Conservation (phyloP, 441 rosid genomes). For the Cnidoscolus chayamansa region DNA sequence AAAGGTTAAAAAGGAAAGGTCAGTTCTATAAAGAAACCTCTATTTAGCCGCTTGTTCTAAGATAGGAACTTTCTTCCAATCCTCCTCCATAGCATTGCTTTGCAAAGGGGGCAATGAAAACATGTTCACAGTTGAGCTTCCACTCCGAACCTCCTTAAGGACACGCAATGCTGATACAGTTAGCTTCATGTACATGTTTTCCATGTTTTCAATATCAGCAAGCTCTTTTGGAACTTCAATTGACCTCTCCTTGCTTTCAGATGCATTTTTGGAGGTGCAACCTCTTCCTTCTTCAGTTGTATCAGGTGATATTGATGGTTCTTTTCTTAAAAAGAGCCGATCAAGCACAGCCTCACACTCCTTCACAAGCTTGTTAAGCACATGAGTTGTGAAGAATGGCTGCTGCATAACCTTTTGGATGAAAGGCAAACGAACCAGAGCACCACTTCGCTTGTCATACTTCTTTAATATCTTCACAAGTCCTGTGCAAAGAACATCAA, state of each 20-base stretch:
- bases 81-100: conserved; percentile 12
- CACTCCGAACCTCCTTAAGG: conserved; percentile 68
- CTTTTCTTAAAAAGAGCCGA: conserved; percentile 42
- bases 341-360: conserved; percentile 73
- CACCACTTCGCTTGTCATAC: conserved; percentile 81
- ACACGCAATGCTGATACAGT: conserved; percentile 63
- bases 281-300: conserved; percentile 22
- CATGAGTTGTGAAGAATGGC: conserved; percentile 78
- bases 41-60: conserved; percentile 39
- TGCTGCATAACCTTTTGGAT: conserved; percentile 68
- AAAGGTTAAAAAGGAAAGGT: neutral
- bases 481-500: conserved; percentile 36
- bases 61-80: conserved; percentile 26
- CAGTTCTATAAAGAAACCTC: neutral
- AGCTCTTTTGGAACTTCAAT: conserved; percentile 42
- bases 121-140: conserved; percentile 75
- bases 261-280: conserved; percentile 8
- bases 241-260: conserved; percentile 3
- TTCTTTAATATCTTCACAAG: conserved; percentile 82
- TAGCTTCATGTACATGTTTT: conserved; percentile 70
- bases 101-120: conserved; percentile 81
- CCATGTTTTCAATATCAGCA: conserved; percentile 50
- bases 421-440: conserved; percentile 67
- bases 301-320: conserved; percentile 16
- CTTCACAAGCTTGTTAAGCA: conserved; percentile 68